Conservation (phyloP, 2,329 filamentous ascomycete species). For the Paramyrothecium sp. region DNA sequence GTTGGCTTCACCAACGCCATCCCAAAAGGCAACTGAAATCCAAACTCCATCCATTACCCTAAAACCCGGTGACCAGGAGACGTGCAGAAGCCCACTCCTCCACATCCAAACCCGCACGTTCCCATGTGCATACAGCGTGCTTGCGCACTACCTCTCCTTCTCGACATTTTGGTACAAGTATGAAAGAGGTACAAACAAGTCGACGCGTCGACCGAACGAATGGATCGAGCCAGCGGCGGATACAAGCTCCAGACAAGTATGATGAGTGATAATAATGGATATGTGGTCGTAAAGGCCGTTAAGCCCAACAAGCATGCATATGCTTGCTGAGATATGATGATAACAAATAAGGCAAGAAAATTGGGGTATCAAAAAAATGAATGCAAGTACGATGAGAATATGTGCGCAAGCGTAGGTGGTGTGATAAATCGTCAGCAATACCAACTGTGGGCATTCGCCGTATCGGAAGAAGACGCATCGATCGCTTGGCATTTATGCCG, state of each 20-base stretch:
- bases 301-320: neutral
- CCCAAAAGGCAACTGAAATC: neutral
- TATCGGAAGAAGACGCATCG: constrained; percentile 4
- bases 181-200: neutral
- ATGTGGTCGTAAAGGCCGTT: neutral
- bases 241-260: neutral
- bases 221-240: neutral
- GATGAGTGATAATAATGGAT: neutral
- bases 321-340: neutral
- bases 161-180: neutral
- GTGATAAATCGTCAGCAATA: neutral
- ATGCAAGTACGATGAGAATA: constrained; percentile 28
- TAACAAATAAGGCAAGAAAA: constrained; percentile 5
- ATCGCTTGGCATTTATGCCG: constrained; percentile 8
- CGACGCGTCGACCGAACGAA: neutral
- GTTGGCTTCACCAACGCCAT: too few species aligned
- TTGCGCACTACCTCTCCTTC: neutral
- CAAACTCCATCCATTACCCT: neutral
- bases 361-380: constrained; percentile 34
- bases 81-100: neutral
- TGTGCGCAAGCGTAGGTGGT: constrained; percentile 22
- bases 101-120: neutral
- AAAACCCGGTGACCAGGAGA: neutral
- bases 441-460: neutral
- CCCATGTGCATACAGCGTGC: neutral